Conservation (phyloP, 805 yeast species). For the Ogataea nonfermentans region DNA sequence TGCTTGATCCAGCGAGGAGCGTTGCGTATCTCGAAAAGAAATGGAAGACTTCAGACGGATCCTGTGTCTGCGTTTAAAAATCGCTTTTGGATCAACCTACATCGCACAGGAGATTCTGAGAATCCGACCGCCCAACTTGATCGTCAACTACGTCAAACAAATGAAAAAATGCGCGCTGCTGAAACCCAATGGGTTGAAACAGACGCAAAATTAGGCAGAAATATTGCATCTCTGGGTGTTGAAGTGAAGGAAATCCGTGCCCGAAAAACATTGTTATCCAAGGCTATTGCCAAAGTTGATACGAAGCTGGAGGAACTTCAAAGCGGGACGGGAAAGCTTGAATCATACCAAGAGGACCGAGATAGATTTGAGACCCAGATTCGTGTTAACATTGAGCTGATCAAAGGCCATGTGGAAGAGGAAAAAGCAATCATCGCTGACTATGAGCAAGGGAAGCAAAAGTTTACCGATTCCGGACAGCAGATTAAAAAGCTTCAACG, state of each 20-base stretch:
- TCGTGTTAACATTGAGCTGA: conserved; percentile 20
- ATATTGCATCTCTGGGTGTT: conserved; percentile 4
- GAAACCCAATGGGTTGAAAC: conserved; percentile 12
- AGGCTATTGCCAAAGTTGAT: conserved; percentile 34
- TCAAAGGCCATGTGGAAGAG: conserved; percentile 24
- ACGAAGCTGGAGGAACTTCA: conserved; percentile 44
- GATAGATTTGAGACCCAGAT: conserved; percentile 33
- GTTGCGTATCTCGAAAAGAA: conserved; percentile 27
- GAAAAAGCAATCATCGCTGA: conserved; percentile 7
- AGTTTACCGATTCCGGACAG: conserved; percentile 13
- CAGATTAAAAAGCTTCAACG: conserved; percentile 11
- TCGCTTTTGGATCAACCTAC: conserved; percentile 20
- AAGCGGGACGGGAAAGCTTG: conserved; percentile 39
- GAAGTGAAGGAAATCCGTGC: conserved; percentile 16
- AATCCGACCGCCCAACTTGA: conserved; percentile 19
- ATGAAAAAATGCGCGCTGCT: conserved; percentile 4
- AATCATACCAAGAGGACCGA: conserved; percentile 35
- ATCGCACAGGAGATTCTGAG: conserved; percentile 26
- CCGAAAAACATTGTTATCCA: conserved; percentile 19
- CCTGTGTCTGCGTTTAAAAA: conserved; percentile 23
- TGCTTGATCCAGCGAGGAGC: conserved; percentile 28
- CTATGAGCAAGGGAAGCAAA: conserved; percentile 14
- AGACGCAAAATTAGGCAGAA: conserved; percentile 8
- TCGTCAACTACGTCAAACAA: conserved; percentile 17
- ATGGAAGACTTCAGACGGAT: conserved; percentile 31